Conservation (phyloP, 805 yeast genomes). For the Candida montana region DNA sequence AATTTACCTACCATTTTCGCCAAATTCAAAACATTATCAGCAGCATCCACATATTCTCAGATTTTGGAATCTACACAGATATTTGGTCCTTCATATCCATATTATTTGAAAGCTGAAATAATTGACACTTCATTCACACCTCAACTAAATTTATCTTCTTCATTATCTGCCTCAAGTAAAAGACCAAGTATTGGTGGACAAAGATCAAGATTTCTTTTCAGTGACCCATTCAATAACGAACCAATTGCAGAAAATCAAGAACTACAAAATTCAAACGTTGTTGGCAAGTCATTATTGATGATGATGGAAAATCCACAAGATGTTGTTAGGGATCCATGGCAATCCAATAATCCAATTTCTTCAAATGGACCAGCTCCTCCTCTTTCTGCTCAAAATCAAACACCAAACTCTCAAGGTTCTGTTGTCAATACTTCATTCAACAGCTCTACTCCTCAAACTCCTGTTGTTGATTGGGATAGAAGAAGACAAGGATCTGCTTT, state of each 20-base stretch:
- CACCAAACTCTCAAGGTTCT: conserved; percentile 13
- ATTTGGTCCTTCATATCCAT: conserved; percentile 45
- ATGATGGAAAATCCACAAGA: conserved; percentile 34
- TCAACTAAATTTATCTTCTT: conserved; percentile 15
- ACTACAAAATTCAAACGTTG: conserved; percentile 26
- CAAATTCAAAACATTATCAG: conserved; percentile 37
- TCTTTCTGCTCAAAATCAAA: conserved; percentile 12
- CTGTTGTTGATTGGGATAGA: conserved; percentile 41
- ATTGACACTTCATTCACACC: conserved; percentile 27
- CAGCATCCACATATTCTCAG: conserved; percentile 40
- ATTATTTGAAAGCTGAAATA: conserved; percentile 35
- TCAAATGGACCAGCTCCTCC: conserved; percentile 5
- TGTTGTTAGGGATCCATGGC: conserved; percentile 42
- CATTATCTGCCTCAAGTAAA: conserved; percentile 32
- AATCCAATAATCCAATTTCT: conserved; percentile 9
- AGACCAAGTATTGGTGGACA: conserved; percentile 53
- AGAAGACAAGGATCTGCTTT: conserved; percentile 52
- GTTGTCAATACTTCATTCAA: conserved; percentile 12
- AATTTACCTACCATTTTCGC: conserved; percentile 37
- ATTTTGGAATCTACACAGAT: conserved; percentile 37
- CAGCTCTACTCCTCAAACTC: conserved; percentile 36
- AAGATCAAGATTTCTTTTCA: conserved; percentile 63
- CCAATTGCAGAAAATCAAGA: conserved; percentile 18
- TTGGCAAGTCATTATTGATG: conserved; percentile 36
- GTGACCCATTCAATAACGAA: conserved; percentile 52